Base-by-base conservation (phyloP, 352 stramenopile genomes). In the Globisporangium lucens region DNA sequence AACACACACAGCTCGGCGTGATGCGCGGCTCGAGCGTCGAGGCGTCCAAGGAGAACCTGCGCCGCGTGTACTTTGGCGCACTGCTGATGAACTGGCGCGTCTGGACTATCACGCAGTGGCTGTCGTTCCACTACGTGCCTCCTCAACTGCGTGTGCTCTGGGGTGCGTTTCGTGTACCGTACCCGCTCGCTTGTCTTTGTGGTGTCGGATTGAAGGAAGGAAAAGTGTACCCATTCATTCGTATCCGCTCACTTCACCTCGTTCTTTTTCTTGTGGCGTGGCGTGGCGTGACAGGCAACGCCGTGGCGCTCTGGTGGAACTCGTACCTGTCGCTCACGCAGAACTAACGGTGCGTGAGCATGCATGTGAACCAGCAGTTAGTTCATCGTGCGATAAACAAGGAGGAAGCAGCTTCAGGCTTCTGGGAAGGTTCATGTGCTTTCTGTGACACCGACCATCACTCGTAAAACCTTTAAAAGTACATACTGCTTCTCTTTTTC, bases 111-210 rank as follows among this genome's bases (percentile, higher is more conserved):
- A 90, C 80, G 29, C 82, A 90, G 70, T 90, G 80, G 79, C 65
- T 90, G 8, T 90, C 82, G 33, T 90, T 90, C 78, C 74, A 90
- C 66, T 89, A 88, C 74, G 73, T 90, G n/a, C 82, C 82, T 36
- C 78, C 82, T 52, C 82, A 88, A 2, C 63, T 89, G 51, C 82
- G 82, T n/a, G 84, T 92, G 52, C 65, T 92, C 43, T 92, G 84
- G 84, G 84, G 84, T 90, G 70, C 67, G 76, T 85, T 24, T 15
- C 8, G 8, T 15, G 29, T 53, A 36, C 13, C 3, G 13, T 62
- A 3, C n/a, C 7, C 4, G 1, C 33, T 43, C 4, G 17, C 20
- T 46, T 17, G 10, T 46, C 15, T 46, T 46, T 6, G 33, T 46
- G 33, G 33, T 46, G 4, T 22, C 15, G 33, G 30, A 30, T 60